A percentile compares a stretch with the other conserved stretches of the same genome.
phyloP scores from a whole-genome alignment of 176 grass and related monocot species.

The Triticum aestivum region IWGSC_CS_RefSeq_v2.1 NC_057796.1:100699957-100700456 shows the following conservation, averaged over 20 bases:
- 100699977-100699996: constrained; percentile 53
- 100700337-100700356: constrained; percentile 67
- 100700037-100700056: constrained; percentile 36
- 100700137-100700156: too few relatives aligned
- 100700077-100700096: too few relatives aligned
- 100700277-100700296: constrained; percentile 77
- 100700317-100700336: constrained; percentile 81
- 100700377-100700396: constrained; percentile 25
- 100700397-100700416: background rate
- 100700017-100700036: constrained; percentile 59
- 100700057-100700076: constrained; percentile 8
- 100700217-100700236: constrained; percentile 59
- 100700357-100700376: constrained; percentile 82
- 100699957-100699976: background rate
- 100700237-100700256: constrained; percentile 82
- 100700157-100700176: too few relatives aligned
- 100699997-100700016: constrained; percentile 79
- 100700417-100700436: constrained; percentile 26
- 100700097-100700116: too few relatives aligned
- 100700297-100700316: constrained; percentile 77
- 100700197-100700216: background rate
- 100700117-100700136: too few relatives aligned
- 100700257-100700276: constrained; percentile 66
- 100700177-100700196: background rate
- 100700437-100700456: constrained; percentile 38